Evolutionary conservation across 805 yeast species (phyloP).

Genomic region (Suhomyces emberorum): DNA sequence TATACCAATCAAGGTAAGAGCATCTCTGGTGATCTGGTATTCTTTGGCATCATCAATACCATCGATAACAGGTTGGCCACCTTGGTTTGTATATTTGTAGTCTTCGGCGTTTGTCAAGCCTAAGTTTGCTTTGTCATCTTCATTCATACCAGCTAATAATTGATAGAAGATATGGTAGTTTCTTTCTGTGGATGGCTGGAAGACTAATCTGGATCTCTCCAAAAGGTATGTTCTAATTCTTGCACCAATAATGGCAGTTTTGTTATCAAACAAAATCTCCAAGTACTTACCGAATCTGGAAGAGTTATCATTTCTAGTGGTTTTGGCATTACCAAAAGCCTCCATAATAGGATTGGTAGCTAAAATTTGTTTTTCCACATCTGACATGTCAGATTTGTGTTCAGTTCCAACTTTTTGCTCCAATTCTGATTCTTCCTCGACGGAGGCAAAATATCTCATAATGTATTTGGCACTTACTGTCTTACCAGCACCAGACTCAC

Average conservation of each 20-base stretch:
- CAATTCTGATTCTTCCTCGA: conserved; percentile 51
- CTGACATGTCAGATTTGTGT: conserved; percentile 66
- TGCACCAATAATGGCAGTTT: conserved; percentile 87
- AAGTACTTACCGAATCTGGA: conserved; percentile 96
- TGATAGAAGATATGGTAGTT: conserved; percentile 96
- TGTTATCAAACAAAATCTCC: conserved; percentile 78
- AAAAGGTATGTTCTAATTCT: conserved; percentile 86
- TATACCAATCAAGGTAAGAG: conserved; percentile 79
- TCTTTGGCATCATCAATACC: conserved; percentile 84
- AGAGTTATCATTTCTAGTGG: conserved; percentile 95
- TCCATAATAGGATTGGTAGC: conserved; percentile 98
- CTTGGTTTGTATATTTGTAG: conserved; percentile 83
- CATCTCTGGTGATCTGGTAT: conserved; percentile 69
- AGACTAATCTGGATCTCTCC: conserved; percentile 91
- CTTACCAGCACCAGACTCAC: conserved; percentile 99
- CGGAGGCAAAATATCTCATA: conserved; percentile 96
- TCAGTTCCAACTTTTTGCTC: conserved; percentile 33
- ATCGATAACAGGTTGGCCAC: conserved; percentile 67
- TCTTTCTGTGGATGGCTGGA: conserved; percentile 87
- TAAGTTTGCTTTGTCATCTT: conserved; percentile 52
- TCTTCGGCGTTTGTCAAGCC: conserved; percentile 64
- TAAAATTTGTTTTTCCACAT: conserved; percentile 87
- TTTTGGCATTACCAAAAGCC: conserved; percentile 97
- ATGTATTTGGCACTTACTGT: conserved; percentile 96
- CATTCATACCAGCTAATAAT: conserved; percentile 67